Evolutionary conservation across 495 filamentous ascomycete genomes (phyloP), one percentile per base, ranked within the genome.

Genomic region (Cairneyella variabilis): DNA sequence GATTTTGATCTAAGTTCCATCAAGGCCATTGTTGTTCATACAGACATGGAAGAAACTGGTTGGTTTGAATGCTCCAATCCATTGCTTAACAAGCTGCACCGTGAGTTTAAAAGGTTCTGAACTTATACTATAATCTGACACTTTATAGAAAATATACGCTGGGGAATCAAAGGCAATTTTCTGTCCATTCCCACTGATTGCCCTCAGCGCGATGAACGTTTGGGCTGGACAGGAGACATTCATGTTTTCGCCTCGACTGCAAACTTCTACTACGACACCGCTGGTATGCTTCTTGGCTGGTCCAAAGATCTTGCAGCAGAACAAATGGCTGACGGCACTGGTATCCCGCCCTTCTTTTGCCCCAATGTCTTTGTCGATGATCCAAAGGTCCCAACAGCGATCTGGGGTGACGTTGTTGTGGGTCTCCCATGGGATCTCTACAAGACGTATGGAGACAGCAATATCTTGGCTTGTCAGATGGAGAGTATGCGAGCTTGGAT

Each of bases 201-300:
- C 49, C 76, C 76, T 0, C 74, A 78, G 51, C 67, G 78, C 32
- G 78, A 82, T 44, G 78, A 82, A 52, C 66, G 76, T 2, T 51
- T 82, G 14, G 78, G 78, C 2, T 82, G 76, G 78, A 80, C 77
- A 0, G 78, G 76, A 1, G 77, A 80, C 47, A 66, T 71, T 10
- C 69, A 76, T 28, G 67, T 70, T 1, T 80, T 82, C 53, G 59
- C 68, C 0, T 67, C 69, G 0, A 72, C 77, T 0, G 75, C 75
- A 2, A 72, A 70, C 45, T 80, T 70, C 43, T 60, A 79, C 0
- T 80, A 77, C 56, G 60, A 76, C 47, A 71, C 76, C 0, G 49
- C 66, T 1, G 75, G 73, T 6, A 73, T 80, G 61, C 71, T 77
- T 26, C 56, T 65, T 14, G 58, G 66, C 36, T 81, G 78, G 76